Percentiles rank a stretch among this genome's conserved stretches.
phyloP scores from a whole-genome alignment of 768 basidiomycete species.

The Termitomyces sp. region DNA sequence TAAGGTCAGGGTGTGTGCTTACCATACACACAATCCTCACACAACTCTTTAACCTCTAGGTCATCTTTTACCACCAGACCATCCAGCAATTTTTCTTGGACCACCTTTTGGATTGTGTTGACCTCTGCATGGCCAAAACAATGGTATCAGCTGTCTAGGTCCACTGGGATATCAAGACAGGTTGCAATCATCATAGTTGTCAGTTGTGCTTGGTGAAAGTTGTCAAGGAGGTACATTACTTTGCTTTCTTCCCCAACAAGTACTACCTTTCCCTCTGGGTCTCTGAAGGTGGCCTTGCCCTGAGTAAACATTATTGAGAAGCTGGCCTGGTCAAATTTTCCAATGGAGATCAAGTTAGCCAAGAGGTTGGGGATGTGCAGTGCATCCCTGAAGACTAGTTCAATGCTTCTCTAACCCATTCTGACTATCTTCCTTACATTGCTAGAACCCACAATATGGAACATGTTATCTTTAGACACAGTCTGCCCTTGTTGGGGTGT shows the following conservation, averaged over 20 bases:
- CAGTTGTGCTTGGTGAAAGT: neutral
- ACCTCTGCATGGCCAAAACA: neutral
- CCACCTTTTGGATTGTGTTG: neutral
- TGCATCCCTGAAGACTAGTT: neutral
- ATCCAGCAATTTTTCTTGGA: neutral
- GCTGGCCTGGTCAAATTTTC: neutral
- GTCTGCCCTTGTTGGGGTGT: neutral
- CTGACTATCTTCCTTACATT: neutral
- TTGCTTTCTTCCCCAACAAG: neutral
- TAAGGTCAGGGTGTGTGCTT: neutral
- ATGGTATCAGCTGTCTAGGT: neutral
- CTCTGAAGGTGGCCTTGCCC: neutral
- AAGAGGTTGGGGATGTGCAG: neutral
- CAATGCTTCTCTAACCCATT: neutral
- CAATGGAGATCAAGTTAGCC: neutral
- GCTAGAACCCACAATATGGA: neutral
- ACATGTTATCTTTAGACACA: neutral
- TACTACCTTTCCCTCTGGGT: neutral
- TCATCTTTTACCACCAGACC: neutral
- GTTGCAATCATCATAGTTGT: neutral
- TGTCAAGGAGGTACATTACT: neutral
- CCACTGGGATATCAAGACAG: neutral
- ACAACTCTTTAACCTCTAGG: neutral
- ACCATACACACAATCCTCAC: neutral
- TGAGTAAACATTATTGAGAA: neutral